These are phyloP conservation scores for Aspergillus incahuasiensis DNA, from an alignment of 495 filamentous ascomycete species.

Conservation along the genomic window DNA sequence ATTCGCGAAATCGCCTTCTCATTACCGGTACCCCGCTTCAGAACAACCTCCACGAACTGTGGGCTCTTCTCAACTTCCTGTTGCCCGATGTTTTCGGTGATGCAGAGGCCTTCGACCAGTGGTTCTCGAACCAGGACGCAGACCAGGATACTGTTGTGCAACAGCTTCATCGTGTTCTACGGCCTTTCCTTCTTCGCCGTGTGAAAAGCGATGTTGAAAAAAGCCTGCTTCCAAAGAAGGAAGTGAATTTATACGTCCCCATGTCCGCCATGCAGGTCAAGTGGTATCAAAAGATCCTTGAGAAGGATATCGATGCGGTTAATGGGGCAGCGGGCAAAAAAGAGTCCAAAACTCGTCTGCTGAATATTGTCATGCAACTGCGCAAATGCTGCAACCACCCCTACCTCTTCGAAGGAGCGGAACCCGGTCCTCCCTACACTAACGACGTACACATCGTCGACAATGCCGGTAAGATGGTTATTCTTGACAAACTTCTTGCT, in stretches of 20 bases:
- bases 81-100: slow-evolving; percentile 97
- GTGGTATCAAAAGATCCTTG: slow-evolving; percentile 98
- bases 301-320: slow-evolving; percentile 98
- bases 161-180: slow-evolving; percentile 88
- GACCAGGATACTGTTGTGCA: slow-evolving; percentile 97
- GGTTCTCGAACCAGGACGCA: slow-evolving; percentile 85
- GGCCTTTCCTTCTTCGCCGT: slow-evolving; percentile 90
- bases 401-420: slow-evolving; percentile 96
- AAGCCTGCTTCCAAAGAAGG: slow-evolving; percentile 94
- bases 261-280: slow-evolving; percentile 99
- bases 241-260: slow-evolving; percentile 93
- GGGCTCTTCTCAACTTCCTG: slow-evolving; percentile 95
- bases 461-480: slow-evolving; percentile 96
- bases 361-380: slow-evolving; percentile 99
- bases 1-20: slow-evolving; percentile 88
- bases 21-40: slow-evolving; percentile 98
- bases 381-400: slow-evolving; percentile 99
- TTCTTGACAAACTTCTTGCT: slow-evolving; percentile 87
- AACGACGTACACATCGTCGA: slow-evolving; percentile 93
- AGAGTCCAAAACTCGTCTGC: slow-evolving; percentile 96
- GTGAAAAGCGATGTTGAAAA: slow-evolving; percentile 99
- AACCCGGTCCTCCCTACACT: slow-evolving; percentile 95
- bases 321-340: slow-evolving; percentile 95
- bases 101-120: slow-evolving; percentile 95
- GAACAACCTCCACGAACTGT: slow-evolving; percentile 99